Percentiles rank a stretch among this genome's conserved stretches.
Evolutionary conservation across 2,329 filamentous ascomycete genomes (phyloP).

Genomic region (Beauveria brongniartii): DNA sequence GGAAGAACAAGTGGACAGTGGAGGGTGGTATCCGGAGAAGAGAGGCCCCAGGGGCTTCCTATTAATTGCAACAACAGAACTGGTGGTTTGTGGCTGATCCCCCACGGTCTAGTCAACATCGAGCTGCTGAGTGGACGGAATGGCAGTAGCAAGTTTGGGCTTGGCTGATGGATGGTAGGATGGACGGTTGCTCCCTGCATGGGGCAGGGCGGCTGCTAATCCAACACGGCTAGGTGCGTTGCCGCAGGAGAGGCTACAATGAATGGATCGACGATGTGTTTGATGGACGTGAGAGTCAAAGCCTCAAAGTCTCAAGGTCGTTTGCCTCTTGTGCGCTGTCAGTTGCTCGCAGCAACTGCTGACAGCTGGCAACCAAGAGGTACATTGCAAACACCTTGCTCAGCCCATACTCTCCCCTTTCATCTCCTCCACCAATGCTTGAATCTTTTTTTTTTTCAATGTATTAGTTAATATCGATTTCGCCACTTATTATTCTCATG

Average conservation of each 20-base stretch:
- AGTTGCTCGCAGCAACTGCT: not conserved
- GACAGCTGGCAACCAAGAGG: not conserved
- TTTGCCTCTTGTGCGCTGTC: not conserved
- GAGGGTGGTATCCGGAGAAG: conserved; percentile 12
- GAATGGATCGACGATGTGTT: not conserved
- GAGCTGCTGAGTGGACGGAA: conserved; percentile 6
- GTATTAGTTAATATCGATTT: not conserved
- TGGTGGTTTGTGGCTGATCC: conserved; percentile 6
- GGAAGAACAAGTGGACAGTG: conserved; percentile 9
- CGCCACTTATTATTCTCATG: not conserved
- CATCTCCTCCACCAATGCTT: not conserved
- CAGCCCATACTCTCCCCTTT: not conserved
- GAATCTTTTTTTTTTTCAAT: not conserved
- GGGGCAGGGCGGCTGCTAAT: conserved; percentile 1
- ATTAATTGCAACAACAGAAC: conserved; percentile 9
- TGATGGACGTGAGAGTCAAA: not conserved
- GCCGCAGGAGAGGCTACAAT: conserved; percentile 9
- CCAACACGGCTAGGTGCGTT: not conserved
- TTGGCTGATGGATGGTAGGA: conserved; percentile 6
- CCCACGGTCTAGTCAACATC: not conserved
- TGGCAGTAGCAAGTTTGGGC: not conserved
- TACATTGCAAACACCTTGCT: not conserved
- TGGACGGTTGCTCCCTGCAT: conserved; percentile 10
- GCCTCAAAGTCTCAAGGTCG: not conserved
- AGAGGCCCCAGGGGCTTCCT: conserved; percentile 3